A percentile compares a stretch with the other conserved stretches of the same genome.
phyloP scores from a whole-genome alignment of 1,284 basidiomycete species.

The Melampsora americana region DNA sequence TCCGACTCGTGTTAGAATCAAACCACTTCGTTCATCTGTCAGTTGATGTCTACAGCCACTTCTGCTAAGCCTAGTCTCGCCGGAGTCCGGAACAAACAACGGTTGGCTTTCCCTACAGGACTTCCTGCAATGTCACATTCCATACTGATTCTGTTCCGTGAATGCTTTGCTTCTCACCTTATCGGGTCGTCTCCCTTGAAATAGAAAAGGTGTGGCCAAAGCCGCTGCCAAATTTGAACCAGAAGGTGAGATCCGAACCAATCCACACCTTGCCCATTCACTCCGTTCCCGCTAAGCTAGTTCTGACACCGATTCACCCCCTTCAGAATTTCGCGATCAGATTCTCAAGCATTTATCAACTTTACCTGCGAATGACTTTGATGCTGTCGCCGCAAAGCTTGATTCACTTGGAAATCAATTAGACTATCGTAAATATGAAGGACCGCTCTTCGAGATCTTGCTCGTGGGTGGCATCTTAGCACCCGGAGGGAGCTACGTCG shows the following conservation, averaged over 20 bases:
- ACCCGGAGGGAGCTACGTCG: slow-evolving; percentile 85
- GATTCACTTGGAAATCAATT: slow-evolving; percentile 53
- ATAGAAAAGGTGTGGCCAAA: slow-evolving; percentile 55
- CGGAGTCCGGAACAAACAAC: slow-evolving; percentile 58
- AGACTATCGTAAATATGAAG: slow-evolving; percentile 92
- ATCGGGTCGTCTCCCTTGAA: neutral
- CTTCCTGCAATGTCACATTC: neutral
- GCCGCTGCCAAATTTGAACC: slow-evolving; percentile 61
- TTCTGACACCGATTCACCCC: neutral
- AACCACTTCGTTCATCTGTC: slow-evolving; percentile 9
- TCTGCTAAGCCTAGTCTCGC: slow-evolving; percentile 56
- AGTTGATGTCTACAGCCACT: slow-evolving; percentile 44
- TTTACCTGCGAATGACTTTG: slow-evolving; percentile 73
- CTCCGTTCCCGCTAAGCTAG: neutral
- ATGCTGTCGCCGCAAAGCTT: slow-evolving; percentile 76
- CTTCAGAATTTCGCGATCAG: slow-evolving; percentile 84
- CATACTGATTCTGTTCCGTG: neutral
- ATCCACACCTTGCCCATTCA: neutral
- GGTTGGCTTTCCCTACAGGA: slow-evolving; percentile 43
- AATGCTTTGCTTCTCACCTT: neutral
- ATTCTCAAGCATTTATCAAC: slow-evolving; percentile 90
- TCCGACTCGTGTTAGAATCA: slow-evolving; percentile 3
- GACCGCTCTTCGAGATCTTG: slow-evolving; percentile 89
- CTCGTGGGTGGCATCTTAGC: slow-evolving; percentile 90
- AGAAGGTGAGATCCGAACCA: slow-evolving; percentile 54